Conservation (phyloP, 2,329 filamentous ascomycete species). For the Penicillium sp. region DNA sequence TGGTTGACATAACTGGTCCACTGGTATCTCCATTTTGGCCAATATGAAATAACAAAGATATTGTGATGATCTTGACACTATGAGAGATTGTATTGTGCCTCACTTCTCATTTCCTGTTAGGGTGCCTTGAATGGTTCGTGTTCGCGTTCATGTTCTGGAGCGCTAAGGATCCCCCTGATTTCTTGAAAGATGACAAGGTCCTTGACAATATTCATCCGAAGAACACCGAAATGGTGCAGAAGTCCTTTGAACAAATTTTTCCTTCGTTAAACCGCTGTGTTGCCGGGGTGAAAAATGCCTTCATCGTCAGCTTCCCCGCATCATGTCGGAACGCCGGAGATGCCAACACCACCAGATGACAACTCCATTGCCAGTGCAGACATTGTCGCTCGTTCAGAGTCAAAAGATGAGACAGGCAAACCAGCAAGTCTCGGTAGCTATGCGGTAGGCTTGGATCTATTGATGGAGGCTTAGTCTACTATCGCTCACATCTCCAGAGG, state of each 20-base stretch:
- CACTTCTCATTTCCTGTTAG: too few species aligned
- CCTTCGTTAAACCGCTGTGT: background rate
- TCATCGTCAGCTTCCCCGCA: background rate
- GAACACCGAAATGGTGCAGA: background rate
- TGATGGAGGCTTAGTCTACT: background rate
- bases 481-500: slow-evolving; percentile 11
- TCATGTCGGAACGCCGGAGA: background rate
- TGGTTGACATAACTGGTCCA: background rate
- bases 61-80: background rate
- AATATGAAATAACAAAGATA: background rate
- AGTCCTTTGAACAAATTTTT: background rate
- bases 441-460: background rate
- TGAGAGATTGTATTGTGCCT: too few species aligned
- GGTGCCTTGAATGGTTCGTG: background rate
- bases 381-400: background rate
- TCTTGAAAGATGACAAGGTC: background rate
- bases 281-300: background rate
- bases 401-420: background rate
- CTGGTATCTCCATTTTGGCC: background rate
- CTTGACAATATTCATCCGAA: too few species aligned
- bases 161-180: background rate
- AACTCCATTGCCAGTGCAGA: background rate
- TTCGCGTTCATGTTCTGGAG: background rate
- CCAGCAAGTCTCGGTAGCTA: background rate
- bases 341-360: background rate